Evolutionary conservation across 495 filamentous ascomycete genomes (phyloP), one percentile per base, ranked within the genome.

Genomic region (Pyronema domesticum): DNA sequence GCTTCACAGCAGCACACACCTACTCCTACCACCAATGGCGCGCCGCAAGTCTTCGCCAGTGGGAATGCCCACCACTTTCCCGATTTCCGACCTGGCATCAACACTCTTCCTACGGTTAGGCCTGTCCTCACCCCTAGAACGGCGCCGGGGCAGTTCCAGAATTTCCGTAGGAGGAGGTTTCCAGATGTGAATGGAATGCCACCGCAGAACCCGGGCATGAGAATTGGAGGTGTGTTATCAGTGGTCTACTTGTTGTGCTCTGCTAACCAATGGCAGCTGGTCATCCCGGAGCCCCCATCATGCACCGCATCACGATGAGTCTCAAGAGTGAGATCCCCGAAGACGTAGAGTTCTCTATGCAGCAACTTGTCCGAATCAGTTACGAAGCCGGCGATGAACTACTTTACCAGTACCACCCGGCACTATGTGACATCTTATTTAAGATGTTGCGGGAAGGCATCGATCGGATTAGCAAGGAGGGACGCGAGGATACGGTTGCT

Each of bases 321-420:
- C 73, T 99, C 44, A 85, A 83, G 51, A 93, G 85, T 30, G 79
- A 80, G 0, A 79, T 94, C 23, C 73, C 76, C 11, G 77, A 79
- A 18, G 91, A 99, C 63, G 81, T 94, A 57, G 80, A 85, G 23
- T 96, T 88, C 66, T 87, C 86, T 0, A 69, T 96, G 14, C 86
- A 87, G 55, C 89, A 95, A 64, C 71, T 99, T 10, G 89, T 96
- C 55, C 91, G 94, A 65, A 94, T 95, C 14, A 95, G 89, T 0
- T 87, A 85, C 54, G 89, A 95, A 66, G 76, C 86, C 34, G 89
- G 89, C 33, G 93, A 96, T 64, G 94, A 95, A 63, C 95, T 93
- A 68, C 83, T 84, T 57, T 95, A 95, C 55, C 89, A 94, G 55
- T 79, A 81, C 3, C 95, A 94, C 62, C 80, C 83, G n/a, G 79